Conservation (phyloP, 2,329 filamentous ascomycete species). For the Ceratocystis alfenasii region DNA sequence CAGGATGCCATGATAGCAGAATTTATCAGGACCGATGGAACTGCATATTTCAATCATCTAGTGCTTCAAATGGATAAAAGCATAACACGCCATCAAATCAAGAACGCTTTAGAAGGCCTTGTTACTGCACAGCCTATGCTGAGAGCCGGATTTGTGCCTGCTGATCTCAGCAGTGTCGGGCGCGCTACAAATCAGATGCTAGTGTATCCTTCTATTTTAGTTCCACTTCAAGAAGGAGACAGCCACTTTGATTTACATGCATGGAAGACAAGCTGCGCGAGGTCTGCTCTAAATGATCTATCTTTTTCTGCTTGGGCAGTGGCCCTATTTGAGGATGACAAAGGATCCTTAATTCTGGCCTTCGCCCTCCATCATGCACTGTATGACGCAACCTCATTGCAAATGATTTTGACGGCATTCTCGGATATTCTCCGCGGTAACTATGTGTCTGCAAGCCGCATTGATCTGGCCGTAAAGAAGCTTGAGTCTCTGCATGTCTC, state of each 20-base stretch:
- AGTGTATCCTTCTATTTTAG: background rate
- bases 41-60: conserved; percentile 65
- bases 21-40: conserved; percentile 54
- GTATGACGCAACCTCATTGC: conserved; percentile 70
- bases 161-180: conserved; percentile 27
- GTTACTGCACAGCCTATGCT: conserved; percentile 55
- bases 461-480: background rate
- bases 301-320: conserved; percentile 53
- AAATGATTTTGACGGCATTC: conserved; percentile 51
- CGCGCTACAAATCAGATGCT: conserved; percentile 12
- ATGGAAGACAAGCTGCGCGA: conserved; percentile 32
- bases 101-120: conserved; percentile 47
- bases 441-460: conserved; percentile 4
- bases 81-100: conserved; percentile 34
- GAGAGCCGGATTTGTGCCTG: conserved; percentile 57
- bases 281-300: conserved; percentile 33
- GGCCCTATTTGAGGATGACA: conserved; percentile 32
- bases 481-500: background rate
- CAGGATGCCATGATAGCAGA: conserved; percentile 71
- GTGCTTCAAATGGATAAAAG: conserved; percentile 38
- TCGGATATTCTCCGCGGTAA: conserved; percentile 26
- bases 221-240: background rate
- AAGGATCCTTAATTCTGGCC: conserved; percentile 30
- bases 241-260: conserved; percentile 27
- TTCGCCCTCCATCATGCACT: conserved; percentile 60